Base-by-base conservation (phyloP, 2,329 filamentous ascomycete species). In the Aureobasidium pullulans region DNA sequence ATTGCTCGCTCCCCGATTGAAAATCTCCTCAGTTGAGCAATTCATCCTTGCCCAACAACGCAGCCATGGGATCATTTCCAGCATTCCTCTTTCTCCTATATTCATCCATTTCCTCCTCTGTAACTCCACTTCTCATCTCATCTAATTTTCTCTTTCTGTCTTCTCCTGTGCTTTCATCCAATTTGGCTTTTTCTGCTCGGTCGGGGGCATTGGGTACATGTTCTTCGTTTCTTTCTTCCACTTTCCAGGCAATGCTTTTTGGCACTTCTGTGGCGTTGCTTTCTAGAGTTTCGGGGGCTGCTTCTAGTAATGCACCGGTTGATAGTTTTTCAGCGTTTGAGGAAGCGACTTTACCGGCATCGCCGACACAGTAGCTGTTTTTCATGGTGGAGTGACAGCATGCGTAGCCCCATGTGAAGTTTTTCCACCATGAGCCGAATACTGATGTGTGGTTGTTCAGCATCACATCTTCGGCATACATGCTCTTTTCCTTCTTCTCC, bases 371-470 rank as follows among this genome's bases (percentile, higher is more conserved):
- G 69, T 97, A 99, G 68, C 91, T 96, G 74, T 99, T 97, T 76
- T 96, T 96, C 63, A 96, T 84, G 23, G 85, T 87, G 0, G 91
- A 96, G 71, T 95, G 91, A 77, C 94, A 99, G 73, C 94, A 99
- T 23, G 89, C 83, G 73, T 96, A 99, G 1, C 94, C 94, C 94
- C 94, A 99, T 73, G 87, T 83, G 76, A 96, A 97, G 69, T 90
- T 86, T 57, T 85, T 84, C 94, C 94, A 99, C 94, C 94, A 99
- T 68, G 91, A 96, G 50, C 94, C 94, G 89, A 91, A 99, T 3
- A 96, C 87, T 0, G 88, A 87, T 3, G 84, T 90, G 75, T 99
- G 94, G 69, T 99, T 99, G 77, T 96, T 93, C 71, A 88, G 82
- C 57, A 88, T 77, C 0, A 96, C 80, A 68, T 99, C 90, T 70